A percentile compares a stretch with the other conserved stretches of the same genome.
These are phyloP conservation scores for Chamaenerion angustifolium DNA, from an alignment of 345 rosid genomes.

Conservation along the genomic window DNA sequence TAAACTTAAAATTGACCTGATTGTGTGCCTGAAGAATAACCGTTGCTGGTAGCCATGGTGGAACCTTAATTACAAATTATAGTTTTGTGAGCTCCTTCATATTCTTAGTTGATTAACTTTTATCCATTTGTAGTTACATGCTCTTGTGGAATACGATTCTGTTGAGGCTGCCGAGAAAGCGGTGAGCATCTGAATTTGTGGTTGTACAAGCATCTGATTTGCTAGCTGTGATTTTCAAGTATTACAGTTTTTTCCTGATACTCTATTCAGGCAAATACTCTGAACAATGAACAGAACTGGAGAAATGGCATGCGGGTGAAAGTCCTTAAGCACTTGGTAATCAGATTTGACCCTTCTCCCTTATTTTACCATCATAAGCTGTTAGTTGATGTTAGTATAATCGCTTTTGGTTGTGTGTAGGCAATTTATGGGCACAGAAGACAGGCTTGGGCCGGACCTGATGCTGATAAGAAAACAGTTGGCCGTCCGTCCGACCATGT, in stretches of 20 bases:
- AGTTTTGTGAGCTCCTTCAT: not conserved
- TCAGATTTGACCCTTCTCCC: constrained; percentile 2
- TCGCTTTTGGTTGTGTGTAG: constrained; percentile 23
- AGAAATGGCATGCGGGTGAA: constrained; percentile 85
- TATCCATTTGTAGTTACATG: constrained; percentile 46
- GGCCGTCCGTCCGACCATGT: constrained; percentile 28
- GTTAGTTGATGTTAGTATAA: constrained; percentile 5
- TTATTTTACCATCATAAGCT: not conserved
- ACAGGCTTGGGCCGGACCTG: constrained; percentile 45
- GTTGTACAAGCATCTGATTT: not conserved
- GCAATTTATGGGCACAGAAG: constrained; percentile 30
- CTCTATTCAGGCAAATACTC: constrained; percentile 49
- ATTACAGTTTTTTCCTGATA: constrained; percentile 3
- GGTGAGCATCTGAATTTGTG: constrained; percentile 30
- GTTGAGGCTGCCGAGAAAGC: constrained; percentile 87
- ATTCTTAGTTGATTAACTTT: not conserved
- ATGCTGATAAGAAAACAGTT: constrained; percentile 31
- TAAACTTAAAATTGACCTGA: no score
- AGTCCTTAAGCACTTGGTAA: constrained; percentile 55
- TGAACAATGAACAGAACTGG: constrained; percentile 80
- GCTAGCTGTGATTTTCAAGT: not conserved
- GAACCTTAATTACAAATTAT: no score
- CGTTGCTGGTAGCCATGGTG: no score
- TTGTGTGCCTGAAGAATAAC: no score
- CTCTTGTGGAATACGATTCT: constrained; percentile 72